Conservation (phyloP, 352 stramenopile genomes). For the Aphanomyces stellatus region DNA sequence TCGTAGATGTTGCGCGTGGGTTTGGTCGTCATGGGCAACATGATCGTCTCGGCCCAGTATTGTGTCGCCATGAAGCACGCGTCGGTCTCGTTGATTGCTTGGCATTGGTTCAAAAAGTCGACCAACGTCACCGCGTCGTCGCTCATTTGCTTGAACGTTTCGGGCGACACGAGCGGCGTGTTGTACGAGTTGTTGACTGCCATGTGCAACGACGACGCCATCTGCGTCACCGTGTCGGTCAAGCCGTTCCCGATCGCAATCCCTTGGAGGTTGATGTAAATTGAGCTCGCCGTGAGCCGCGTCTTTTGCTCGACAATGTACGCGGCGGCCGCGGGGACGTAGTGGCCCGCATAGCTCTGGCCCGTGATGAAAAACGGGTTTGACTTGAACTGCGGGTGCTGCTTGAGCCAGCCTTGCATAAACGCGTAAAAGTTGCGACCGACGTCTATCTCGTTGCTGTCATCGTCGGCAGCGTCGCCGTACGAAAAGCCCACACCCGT, state of each 20-base stretch:
- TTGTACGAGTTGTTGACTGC: slow-evolving; percentile 79
- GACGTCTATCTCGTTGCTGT: slow-evolving; percentile 41
- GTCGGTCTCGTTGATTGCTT: slow-evolving; percentile 25
- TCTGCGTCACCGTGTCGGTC: slow-evolving; percentile 51
- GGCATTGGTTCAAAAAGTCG: slow-evolving; percentile 33
- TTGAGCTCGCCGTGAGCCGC: slow-evolving; percentile 17
- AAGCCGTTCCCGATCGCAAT: slow-evolving; percentile 76
- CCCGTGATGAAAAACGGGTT: slow-evolving; percentile 58
- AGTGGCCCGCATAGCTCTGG: slow-evolving; percentile 62
- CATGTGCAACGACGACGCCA: slow-evolving; percentile 55
- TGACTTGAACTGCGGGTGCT: slow-evolving; percentile 38
- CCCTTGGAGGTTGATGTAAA: slow-evolving; percentile 65
- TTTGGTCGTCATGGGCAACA: slow-evolving; percentile 30
- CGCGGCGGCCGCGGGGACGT: slow-evolving; percentile 43
- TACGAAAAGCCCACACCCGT: slow-evolving; percentile 50
- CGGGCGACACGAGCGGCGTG: slow-evolving; percentile 37
- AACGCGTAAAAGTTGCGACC: slow-evolving; percentile 61
- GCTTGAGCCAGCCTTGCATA: slow-evolving; percentile 46
- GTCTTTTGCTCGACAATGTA: slow-evolving; percentile 43
- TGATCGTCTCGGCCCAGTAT: slow-evolving; percentile 31
- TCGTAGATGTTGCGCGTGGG: slow-evolving; percentile 61
- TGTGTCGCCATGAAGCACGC: slow-evolving; percentile 34
- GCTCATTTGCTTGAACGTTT: slow-evolving; percentile 33
- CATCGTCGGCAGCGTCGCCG: slow-evolving; percentile 29
- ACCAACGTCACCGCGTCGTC: slow-evolving; percentile 31